These are phyloP conservation scores for Colletotrichum godetiae DNA, from an alignment of 2,329 filamentous ascomycete species.

Conservation along the genomic window DNA sequence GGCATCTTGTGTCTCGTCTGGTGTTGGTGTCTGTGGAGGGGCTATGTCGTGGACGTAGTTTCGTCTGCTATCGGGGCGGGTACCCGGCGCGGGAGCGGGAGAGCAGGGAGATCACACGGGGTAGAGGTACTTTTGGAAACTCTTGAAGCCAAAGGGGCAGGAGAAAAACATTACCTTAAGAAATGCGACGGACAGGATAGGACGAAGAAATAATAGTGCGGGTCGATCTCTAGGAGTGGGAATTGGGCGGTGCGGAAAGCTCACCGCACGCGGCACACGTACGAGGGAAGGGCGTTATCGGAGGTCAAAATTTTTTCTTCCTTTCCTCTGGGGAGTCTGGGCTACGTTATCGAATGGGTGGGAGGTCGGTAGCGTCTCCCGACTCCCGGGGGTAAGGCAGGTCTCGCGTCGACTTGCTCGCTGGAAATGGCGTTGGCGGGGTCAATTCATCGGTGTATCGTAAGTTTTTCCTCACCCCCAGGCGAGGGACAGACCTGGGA, in stretches of 20 bases:
- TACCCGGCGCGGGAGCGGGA: not conserved
- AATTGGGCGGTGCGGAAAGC: not conserved
- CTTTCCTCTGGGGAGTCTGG: not conserved
- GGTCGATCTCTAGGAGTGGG: not conserved
- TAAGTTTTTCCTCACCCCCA: not conserved
- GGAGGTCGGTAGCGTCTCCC: not conserved
- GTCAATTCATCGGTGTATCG: conserved; percentile 1
- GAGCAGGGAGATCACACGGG: not conserved
- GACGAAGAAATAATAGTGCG: not conserved
- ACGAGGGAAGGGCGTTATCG: conserved; percentile 7
- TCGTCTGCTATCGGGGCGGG: not conserved
- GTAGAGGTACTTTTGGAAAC: not conserved
- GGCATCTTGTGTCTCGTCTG: conserved; percentile 3
- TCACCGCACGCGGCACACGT: not conserved
- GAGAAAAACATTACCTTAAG: not conserved
- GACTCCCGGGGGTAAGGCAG: not conserved
- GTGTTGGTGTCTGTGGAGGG: not conserved
- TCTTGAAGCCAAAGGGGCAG: not conserved
- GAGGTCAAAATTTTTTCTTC: not conserved
- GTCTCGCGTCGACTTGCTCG: not conserved
- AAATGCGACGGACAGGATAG: not conserved
- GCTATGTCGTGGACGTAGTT: not conserved
- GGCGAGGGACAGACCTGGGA: not conserved
- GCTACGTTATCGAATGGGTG: not conserved
- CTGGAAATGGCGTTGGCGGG: conserved; percentile 1